Evolutionary conservation across 257 asterid genomes (phyloP).

Genomic region (Nicotiana noctiflora): DNA sequence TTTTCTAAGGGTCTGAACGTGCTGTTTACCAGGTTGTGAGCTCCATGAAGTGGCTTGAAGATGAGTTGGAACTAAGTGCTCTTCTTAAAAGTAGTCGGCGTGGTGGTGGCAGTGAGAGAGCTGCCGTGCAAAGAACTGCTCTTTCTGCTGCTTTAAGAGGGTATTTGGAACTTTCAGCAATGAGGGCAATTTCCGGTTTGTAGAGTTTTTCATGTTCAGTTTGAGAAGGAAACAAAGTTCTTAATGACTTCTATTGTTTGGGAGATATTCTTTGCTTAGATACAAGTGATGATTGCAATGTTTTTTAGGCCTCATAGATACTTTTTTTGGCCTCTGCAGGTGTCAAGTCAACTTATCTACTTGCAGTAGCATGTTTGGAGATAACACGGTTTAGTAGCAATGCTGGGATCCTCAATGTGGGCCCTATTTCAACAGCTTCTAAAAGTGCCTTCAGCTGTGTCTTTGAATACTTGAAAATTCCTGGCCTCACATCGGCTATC

Average conservation of each 20-base stretch:
- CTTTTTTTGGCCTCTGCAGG: slow-evolving; percentile 46
- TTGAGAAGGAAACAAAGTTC: slow-evolving; percentile 7
- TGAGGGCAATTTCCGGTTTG: slow-evolving; percentile 84
- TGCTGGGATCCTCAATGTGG: slow-evolving; percentile 90
- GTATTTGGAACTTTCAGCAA: slow-evolving; percentile 81
- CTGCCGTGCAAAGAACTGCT: slow-evolving; percentile 93
- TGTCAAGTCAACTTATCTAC: slow-evolving; percentile 97
- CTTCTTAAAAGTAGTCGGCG: slow-evolving; percentile 91
- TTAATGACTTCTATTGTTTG: background rate
- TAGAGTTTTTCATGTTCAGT: slow-evolving; percentile 10
- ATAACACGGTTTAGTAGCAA: slow-evolving; percentile 94
- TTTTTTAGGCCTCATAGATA: slow-evolving; percentile 5
- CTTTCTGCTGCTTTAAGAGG: slow-evolving; percentile 97
- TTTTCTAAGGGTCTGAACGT: background rate
- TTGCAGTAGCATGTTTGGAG: slow-evolving; percentile 93
- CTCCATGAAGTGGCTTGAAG: slow-evolving; percentile 99
- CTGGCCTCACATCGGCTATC: slow-evolving; percentile 83
- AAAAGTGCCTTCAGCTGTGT: slow-evolving; percentile 95
- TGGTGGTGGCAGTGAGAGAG: slow-evolving; percentile 91
- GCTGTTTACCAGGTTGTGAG: slow-evolving; percentile 75
- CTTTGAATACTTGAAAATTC: slow-evolving; percentile 91
- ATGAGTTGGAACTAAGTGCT: slow-evolving; percentile 97
- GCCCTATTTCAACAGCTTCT: slow-evolving; percentile 54
- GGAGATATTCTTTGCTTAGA: background rate
- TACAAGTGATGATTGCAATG: background rate